Evolutionary conservation across 257 asterid genomes (phyloP).

Genomic region (Nyctanthes arbortristis): DNA sequence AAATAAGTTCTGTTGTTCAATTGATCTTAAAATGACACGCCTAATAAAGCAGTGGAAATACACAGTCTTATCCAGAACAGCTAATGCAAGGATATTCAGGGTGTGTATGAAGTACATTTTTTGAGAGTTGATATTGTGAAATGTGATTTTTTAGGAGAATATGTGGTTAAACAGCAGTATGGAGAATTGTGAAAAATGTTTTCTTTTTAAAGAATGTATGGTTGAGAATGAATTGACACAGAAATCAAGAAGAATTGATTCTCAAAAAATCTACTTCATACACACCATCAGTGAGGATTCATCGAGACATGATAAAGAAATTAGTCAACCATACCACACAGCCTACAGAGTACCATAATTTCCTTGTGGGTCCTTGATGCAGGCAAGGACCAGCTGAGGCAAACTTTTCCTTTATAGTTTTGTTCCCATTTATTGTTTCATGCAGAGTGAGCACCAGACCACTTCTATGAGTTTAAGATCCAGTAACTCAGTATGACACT

Average conservation of each 20-base stretch:
- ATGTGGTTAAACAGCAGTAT: no score
- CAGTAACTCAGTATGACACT: slow-evolving; percentile 10
- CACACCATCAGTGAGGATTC: background rate
- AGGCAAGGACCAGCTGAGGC: slow-evolving; percentile 8
- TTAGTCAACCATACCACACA: slow-evolving; percentile 2
- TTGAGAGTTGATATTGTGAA: no score
- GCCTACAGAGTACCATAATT: background rate
- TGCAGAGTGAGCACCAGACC: background rate
- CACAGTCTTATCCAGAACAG: background rate
- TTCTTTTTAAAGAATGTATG: no score
- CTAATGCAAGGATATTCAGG: background rate
- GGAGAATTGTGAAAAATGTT: no score
- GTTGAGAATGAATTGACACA: no score
- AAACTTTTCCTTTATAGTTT: background rate
- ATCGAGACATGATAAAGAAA: slow-evolving; percentile 15
- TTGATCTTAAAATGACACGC: slow-evolving; percentile 9
- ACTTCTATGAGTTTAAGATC: slow-evolving; percentile 4
- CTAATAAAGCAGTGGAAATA: background rate
- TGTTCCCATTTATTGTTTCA: background rate
- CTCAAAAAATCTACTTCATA: no score
- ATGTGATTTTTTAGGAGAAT: no score
- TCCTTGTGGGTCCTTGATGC: slow-evolving; percentile 6
- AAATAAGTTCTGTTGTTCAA: background rate
- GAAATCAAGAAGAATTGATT: no score
- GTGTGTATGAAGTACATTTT: no score